These are phyloP conservation scores for Metschnikowia reukaufii DNA, from an alignment of 805 yeast genomes.

Conservation along the genomic window DNA sequence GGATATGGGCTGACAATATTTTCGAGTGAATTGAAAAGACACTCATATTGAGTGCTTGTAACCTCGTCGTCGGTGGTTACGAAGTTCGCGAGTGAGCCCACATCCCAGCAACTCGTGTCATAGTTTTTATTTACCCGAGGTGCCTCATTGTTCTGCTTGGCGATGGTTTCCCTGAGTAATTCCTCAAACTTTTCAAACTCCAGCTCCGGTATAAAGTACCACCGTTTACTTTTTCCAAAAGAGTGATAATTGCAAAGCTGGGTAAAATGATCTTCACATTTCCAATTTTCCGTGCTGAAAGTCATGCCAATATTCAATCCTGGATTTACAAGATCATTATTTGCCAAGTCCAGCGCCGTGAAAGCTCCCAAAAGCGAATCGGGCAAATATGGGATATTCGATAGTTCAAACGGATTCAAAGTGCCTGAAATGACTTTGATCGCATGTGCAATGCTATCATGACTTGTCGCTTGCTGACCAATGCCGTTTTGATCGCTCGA, in stretches of 20 bases:
- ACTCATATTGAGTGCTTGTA: constrained; percentile 24
- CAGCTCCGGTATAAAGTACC: constrained; percentile 65
- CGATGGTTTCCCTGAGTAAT: constrained; percentile 28
- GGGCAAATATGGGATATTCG: constrained; percentile 51
- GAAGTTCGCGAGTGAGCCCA: constrained; percentile 19
- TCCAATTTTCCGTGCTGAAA: constrained; percentile 57
- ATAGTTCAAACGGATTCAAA: constrained; percentile 56
- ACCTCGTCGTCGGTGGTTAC: constrained; percentile 20
- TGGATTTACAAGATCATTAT: constrained; percentile 45
- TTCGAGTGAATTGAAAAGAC: constrained; percentile 32
- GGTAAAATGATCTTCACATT: constrained; percentile 58
- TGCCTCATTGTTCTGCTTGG: constrained; percentile 3
- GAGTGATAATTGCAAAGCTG: constrained; percentile 54
- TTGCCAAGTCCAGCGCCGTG: constrained; percentile 43
- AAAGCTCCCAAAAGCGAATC: constrained; percentile 48
- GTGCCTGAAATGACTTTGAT: neutral
- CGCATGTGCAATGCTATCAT: neutral
- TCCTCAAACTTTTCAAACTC: constrained; percentile 53
- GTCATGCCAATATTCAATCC: constrained; percentile 52
- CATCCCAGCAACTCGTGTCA: constrained; percentile 22
- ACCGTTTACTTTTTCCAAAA: constrained; percentile 52
- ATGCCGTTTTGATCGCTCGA: neutral
- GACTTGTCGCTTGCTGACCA: neutral
- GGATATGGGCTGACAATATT: constrained; percentile 29
- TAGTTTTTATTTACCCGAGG: constrained; percentile 22